These are phyloP conservation scores for Phialophora chinensis DNA, from an alignment of 2,329 filamentous ascomycete species.

Conservation along the genomic window DNA sequence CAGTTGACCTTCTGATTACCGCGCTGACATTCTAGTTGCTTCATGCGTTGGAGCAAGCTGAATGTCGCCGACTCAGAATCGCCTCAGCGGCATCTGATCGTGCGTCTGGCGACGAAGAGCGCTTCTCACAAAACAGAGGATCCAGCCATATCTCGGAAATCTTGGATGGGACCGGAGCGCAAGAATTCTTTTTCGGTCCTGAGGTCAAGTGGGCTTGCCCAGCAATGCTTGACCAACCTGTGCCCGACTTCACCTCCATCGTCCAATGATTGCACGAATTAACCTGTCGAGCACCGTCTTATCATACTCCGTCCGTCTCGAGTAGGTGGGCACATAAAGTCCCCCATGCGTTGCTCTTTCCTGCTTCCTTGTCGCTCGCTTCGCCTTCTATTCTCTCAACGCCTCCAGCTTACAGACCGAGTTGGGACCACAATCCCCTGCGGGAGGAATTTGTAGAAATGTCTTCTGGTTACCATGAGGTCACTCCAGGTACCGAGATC, in stretches of 20 bases:
- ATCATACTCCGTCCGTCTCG: slow-evolving; percentile 3
- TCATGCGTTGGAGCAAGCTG: too few relatives aligned
- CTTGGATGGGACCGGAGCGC: neutral
- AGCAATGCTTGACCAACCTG: slow-evolving; percentile 11
- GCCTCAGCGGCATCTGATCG: too few relatives aligned
- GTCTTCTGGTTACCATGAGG: slow-evolving; percentile 12
- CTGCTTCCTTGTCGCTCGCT: slow-evolving; percentile 11
- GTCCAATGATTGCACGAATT: neutral
- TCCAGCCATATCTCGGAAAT: too few relatives aligned
- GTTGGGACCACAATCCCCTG: neutral
- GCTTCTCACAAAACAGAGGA: too few relatives aligned
- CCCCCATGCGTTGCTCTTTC: slow-evolving; percentile 2
- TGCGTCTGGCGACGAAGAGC: too few relatives aligned
- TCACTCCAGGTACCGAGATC: slow-evolving; percentile 4
- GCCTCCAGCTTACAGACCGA: slow-evolving; percentile 10
- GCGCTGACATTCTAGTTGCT: too few relatives aligned
- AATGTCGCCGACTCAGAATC: too few relatives aligned
- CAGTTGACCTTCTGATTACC: too few relatives aligned
- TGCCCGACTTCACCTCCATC: slow-evolving; percentile 5
- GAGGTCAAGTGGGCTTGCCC: neutral
- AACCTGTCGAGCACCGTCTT: slow-evolving; percentile 4
- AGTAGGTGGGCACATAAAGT: slow-evolving; percentile 4
- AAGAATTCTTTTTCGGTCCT: neutral
- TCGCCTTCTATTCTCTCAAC: slow-evolving; percentile 2
- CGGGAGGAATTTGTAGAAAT: slow-evolving; percentile 13